These are phyloP conservation scores for Hypoxylon lenormandii DNA, from an alignment of 495 filamentous ascomycete species.

Conservation along the genomic window DNA sequence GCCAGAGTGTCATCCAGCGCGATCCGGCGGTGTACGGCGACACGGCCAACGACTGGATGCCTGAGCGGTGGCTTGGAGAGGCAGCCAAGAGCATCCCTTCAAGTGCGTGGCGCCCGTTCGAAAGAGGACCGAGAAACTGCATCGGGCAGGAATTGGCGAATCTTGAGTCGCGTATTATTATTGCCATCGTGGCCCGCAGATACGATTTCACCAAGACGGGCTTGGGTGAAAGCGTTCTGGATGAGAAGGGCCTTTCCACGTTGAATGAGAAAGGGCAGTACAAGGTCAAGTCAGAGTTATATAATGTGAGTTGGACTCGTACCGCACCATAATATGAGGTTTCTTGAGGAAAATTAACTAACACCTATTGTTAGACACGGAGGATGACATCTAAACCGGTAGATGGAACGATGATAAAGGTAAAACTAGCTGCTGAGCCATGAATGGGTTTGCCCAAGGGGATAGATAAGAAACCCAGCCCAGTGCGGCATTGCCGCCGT, in stretches of 20 bases:
- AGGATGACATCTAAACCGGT: conserved; percentile 29
- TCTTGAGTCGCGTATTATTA: conserved; percentile 54
- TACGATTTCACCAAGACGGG: conserved; percentile 63
- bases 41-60: conserved; percentile 68
- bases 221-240: conserved; percentile 51
- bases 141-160: conserved; percentile 70
- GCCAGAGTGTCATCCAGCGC: conserved; percentile 66
- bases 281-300: conserved; percentile 56
- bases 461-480: too few species aligned
- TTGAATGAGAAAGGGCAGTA: conserved; percentile 57
- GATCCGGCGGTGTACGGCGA: conserved; percentile 69
- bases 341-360: not conserved
- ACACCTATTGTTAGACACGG: conserved; percentile 20
- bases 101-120: conserved; percentile 66
- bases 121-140: conserved; percentile 67
- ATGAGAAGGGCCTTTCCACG: conserved; percentile 34
- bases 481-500: too few species aligned
- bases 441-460: too few species aligned
- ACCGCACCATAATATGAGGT: too few species aligned
- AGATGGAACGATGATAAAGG: conserved; percentile 33
- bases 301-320: conserved; percentile 56
- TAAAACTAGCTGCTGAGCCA: conserved; percentile 16
- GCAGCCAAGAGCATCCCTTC: conserved; percentile 47
- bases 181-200: conserved; percentile 55
- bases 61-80: conserved; percentile 68